Percentiles rank a stretch among this genome's conserved stretches.
Evolutionary conservation across 106 monocot genomes (phyloP).

Genomic region (Apostasia shenzhenica): DNA sequence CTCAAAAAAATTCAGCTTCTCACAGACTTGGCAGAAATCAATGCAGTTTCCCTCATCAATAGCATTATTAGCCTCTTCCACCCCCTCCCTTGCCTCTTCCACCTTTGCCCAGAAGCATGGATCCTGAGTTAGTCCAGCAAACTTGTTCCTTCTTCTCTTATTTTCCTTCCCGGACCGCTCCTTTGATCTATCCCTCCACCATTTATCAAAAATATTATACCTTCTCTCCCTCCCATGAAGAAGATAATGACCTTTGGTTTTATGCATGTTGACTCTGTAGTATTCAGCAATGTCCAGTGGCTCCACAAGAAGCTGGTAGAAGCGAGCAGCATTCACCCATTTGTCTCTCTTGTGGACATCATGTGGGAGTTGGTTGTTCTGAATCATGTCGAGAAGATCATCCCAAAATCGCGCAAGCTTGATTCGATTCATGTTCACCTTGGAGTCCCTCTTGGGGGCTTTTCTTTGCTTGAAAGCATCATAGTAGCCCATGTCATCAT

Average conservation of each 20-base stretch:
- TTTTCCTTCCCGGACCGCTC: background rate
- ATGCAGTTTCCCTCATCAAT: constrained; percentile 10
- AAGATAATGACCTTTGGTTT: constrained; percentile 32
- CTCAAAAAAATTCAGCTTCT: constrained; percentile 36
- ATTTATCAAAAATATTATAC: constrained; percentile 44
- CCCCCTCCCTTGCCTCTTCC: constrained; percentile 38
- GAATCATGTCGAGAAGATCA: constrained; percentile 35
- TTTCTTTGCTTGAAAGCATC: constrained; percentile 42
- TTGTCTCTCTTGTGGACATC: constrained; percentile 39
- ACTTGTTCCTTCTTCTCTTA: constrained; percentile 33
- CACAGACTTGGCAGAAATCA: constrained; percentile 4
- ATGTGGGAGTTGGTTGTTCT: constrained; percentile 36
- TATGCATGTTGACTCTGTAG: constrained; percentile 22
- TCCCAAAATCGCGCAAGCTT: constrained; percentile 56
- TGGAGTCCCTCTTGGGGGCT: constrained; percentile 18
- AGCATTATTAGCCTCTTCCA: constrained; percentile 10
- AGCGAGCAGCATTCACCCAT: constrained; percentile 55
- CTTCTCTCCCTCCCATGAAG: constrained; percentile 42
- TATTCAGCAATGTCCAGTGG: constrained; percentile 66
- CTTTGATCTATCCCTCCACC: constrained; percentile 33
- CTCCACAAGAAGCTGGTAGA: constrained; percentile 54
- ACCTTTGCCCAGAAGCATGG: constrained; percentile 61
- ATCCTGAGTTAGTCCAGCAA: constrained; percentile 53
- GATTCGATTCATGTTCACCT: constrained; percentile 42
- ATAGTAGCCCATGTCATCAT: constrained; percentile 46